Conservation (phyloP, 495 filamentous ascomycete species). For the Lindgomyces ingoldianus region DNA sequence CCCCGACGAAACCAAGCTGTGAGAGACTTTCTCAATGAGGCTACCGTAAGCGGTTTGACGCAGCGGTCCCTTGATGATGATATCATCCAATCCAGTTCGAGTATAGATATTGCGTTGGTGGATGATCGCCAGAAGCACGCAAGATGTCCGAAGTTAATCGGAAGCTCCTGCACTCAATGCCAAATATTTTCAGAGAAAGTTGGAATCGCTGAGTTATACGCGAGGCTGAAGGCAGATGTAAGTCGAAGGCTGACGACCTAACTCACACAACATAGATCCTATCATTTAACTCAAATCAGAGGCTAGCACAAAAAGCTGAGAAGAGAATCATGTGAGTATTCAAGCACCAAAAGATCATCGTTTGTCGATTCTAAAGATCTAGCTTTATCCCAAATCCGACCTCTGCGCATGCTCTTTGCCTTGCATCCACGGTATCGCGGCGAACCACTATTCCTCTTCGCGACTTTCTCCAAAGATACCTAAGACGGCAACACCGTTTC, state of each 20-base stretch:
- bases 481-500: slow-evolving; percentile 2
- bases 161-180: neutral
- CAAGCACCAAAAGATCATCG: neutral
- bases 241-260: neutral
- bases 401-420: slow-evolving; percentile 4
- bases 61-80: neutral
- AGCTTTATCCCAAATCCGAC: slow-evolving; percentile 15
- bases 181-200: neutral
- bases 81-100: neutral
- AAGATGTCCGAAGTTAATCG: neutral
- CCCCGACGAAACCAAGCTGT: neutral
- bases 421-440: slow-evolving; percentile 5
- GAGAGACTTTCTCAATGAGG: neutral
- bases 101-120: neutral
- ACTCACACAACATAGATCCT: neutral
- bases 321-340: neutral
- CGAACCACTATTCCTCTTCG: neutral
- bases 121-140: neutral
- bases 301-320: neutral
- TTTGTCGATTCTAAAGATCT: neutral
- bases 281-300: too few relatives aligned
- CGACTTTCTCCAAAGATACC: slow-evolving; percentile 10
- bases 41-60: neutral
- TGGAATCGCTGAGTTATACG: neutral
- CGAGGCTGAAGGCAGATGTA: neutral